Percentiles rank a stretch among this genome's conserved stretches.
phyloP scores from a whole-genome alignment of 2,329 filamentous ascomycete genomes.

The Penicillium brasilianum region DNA sequence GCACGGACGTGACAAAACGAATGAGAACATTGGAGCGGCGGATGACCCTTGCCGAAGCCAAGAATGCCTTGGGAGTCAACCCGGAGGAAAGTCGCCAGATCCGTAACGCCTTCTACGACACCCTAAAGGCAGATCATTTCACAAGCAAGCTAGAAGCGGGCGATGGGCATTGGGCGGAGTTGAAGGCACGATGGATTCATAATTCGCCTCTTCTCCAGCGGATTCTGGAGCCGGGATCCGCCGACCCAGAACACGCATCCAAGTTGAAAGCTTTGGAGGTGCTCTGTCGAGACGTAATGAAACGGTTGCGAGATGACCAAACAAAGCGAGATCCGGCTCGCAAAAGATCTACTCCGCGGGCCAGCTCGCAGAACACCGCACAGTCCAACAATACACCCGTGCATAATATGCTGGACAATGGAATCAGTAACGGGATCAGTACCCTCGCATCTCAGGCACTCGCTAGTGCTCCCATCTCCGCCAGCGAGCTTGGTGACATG shows the following conservation, averaged over 20 bases:
- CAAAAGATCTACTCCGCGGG: constrained; percentile 39
- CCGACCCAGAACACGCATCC: constrained; percentile 58
- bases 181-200: constrained; percentile 72
- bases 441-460: constrained; percentile 51
- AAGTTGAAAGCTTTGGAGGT: constrained; percentile 72
- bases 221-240: constrained; percentile 58
- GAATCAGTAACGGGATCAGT: constrained; percentile 49
- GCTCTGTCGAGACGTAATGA: constrained; percentile 76
- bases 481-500: constrained; percentile 55
- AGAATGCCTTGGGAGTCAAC: constrained; percentile 72
- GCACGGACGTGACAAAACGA: constrained; percentile 79
- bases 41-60: constrained; percentile 77
- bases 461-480: constrained; percentile 46
- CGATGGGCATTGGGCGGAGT: constrained; percentile 70
- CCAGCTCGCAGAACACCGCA: constrained; percentile 31
- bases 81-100: constrained; percentile 70
- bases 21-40: constrained; percentile 68
- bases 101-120: constrained; percentile 68
- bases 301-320: constrained; percentile 72
- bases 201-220: constrained; percentile 61
- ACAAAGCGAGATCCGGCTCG: constrained; percentile 59
- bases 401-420: constrained; percentile 29
- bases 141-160: constrained; percentile 76
- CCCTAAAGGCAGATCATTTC: constrained; percentile 69
- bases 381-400: constrained; percentile 32